These are phyloP conservation scores for Ascochyta viciae-villosae DNA, from an alignment of 2,329 filamentous ascomycete genomes.

Conservation along the genomic window DNA sequence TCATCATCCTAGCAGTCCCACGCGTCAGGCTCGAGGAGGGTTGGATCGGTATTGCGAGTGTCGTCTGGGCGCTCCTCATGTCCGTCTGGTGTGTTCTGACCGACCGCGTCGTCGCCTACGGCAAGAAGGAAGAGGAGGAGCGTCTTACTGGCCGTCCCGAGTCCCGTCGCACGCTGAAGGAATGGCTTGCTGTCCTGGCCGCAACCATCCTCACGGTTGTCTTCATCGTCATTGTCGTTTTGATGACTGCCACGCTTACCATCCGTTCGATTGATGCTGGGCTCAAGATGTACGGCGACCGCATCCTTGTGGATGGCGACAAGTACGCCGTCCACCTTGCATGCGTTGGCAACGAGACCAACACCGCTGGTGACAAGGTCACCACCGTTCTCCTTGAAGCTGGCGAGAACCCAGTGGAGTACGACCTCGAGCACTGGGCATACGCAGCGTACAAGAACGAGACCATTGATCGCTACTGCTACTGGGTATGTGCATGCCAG, in stretches of 20 bases:
- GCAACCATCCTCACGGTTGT: conserved; percentile 75
- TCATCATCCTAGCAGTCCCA: conserved; percentile 78
- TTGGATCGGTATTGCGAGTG: conserved; percentile 87
- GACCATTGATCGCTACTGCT: conserved; percentile 88
- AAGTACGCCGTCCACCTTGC: conserved; percentile 89
- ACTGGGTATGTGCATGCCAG: conserved; percentile 59
- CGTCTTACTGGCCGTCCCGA: conserved; percentile 88
- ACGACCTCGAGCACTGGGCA: conserved; percentile 80
- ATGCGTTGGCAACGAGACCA: conserved; percentile 76
- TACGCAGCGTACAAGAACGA: conserved; percentile 78
- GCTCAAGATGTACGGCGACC: conserved; percentile 74
- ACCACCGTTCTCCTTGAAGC: conserved; percentile 88
- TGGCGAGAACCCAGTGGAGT: conserved; percentile 79
- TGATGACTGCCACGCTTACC: conserved; percentile 81
- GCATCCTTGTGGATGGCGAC: conserved; percentile 80
- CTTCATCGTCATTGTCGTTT: conserved; percentile 71
- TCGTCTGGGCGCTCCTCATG: conserved; percentile 82
- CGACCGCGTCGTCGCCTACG: conserved; percentile 86
- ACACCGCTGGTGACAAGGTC: conserved; percentile 61
- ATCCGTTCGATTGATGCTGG: conserved; percentile 81
- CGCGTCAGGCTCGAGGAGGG: conserved; percentile 82
- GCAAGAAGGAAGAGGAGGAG: conserved; percentile 91
- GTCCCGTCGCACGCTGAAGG: conserved; percentile 77
- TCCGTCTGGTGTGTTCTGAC: conserved; percentile 79
- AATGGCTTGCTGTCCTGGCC: conserved; percentile 83